These are phyloP conservation scores for Nidularia pulvinata DNA, from an alignment of 768 basidiomycete species.

Conservation along the genomic window DNA sequence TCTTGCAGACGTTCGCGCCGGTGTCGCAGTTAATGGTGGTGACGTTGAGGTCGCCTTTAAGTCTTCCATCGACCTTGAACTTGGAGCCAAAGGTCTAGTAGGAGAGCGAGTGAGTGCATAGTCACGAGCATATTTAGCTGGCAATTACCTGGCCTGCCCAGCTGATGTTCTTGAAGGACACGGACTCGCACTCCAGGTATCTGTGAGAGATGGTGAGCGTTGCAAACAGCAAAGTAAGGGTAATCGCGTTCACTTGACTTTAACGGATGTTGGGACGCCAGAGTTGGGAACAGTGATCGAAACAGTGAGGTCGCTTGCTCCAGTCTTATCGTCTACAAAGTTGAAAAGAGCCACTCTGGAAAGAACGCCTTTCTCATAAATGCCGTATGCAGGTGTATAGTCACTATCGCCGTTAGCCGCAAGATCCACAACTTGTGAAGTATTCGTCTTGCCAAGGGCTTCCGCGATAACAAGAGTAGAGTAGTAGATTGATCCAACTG, in stretches of 20 bases:
- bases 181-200: slow-evolving; percentile 48
- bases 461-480: slow-evolving; percentile 72
- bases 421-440: slow-evolving; percentile 67
- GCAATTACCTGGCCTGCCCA: slow-evolving; percentile 56
- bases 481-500: slow-evolving; percentile 77
- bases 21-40: slow-evolving; percentile 58
- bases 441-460: slow-evolving; percentile 61
- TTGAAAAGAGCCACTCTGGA: slow-evolving; percentile 71
- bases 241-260: slow-evolving; percentile 50
- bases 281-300: slow-evolving; percentile 42
- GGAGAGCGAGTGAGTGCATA: slow-evolving; percentile 5
- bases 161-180: slow-evolving; percentile 56
- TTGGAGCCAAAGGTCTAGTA: slow-evolving; percentile 54
- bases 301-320: slow-evolving; percentile 53
- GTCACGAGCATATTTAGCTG: neutral
- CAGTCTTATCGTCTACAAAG: slow-evolving; percentile 60
- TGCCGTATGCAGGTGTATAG: slow-evolving; percentile 66
- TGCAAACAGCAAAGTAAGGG: neutral
- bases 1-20: slow-evolving; percentile 51
- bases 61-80: slow-evolving; percentile 67
- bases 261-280: slow-evolving; percentile 41
- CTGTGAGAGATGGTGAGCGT: slow-evolving; percentile 20
- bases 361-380: slow-evolving; percentile 70
- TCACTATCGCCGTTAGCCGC: slow-evolving; percentile 45
- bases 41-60: slow-evolving; percentile 47